These are phyloP conservation scores for Thraustochytrium sp. DNA, from an alignment of 352 stramenopile genomes.

Conservation along the genomic window DNA sequence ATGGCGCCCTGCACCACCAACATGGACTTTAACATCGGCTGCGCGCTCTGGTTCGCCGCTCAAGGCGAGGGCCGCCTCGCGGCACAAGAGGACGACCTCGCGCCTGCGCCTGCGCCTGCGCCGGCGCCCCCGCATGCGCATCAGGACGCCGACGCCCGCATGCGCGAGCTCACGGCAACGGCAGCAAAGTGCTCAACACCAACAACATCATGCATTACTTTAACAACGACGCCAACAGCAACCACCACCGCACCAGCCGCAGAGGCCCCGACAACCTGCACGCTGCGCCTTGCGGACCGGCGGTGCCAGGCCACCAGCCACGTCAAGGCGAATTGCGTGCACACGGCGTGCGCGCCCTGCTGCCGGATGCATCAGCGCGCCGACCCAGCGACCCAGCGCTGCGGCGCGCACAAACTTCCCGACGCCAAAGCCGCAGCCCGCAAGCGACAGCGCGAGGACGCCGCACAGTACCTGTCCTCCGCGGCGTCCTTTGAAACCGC, in stretches of 20 bases:
- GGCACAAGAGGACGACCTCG: not conserved
- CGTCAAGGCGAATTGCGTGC: not conserved
- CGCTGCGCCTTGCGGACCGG: not conserved
- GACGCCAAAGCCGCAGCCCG: not conserved
- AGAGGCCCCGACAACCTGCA: too few species aligned
- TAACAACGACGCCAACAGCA: too few species aligned
- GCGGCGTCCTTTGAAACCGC: not conserved
- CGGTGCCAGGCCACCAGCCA: not conserved
- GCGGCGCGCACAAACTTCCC: not conserved
- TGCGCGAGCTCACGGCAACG: too few species aligned
- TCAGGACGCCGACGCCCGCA: too few species aligned
- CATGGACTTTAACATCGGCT: constrained; percentile 97
- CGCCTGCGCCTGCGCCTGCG: not conserved
- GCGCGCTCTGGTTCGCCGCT: constrained; percentile 88
- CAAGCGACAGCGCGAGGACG: not conserved
- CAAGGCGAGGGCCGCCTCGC: constrained; percentile 59
- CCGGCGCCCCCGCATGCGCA: not conserved
- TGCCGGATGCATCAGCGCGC: constrained; percentile 13
- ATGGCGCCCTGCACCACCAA: constrained; percentile 76
- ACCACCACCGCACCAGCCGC: too few species aligned
- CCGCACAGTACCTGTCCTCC: too few species aligned
- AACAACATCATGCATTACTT: too few species aligned
- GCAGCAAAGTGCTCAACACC: too few species aligned
- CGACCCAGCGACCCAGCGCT: not conserved
- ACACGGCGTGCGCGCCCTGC: not conserved